Percentiles rank a stretch among this genome's conserved stretches.
Evolutionary conservation across 2,329 filamentous ascomycete genomes (phyloP).

Genomic region (Decorospora gaudefroyi): DNA sequence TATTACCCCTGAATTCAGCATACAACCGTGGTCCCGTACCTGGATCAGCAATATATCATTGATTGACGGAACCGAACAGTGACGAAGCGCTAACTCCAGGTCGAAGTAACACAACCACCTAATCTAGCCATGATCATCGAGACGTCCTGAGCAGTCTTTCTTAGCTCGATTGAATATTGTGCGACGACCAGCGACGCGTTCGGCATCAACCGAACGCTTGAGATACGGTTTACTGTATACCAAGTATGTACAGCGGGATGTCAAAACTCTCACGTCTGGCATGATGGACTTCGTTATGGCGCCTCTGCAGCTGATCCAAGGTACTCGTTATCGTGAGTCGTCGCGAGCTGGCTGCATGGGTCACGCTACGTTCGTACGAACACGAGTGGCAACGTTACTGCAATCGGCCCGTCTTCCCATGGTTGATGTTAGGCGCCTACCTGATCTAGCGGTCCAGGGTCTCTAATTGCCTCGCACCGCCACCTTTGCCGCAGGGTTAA

Average conservation of each 20-base stretch:
- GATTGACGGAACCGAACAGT: slow-evolving; percentile 8
- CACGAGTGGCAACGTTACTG: slow-evolving; percentile 12
- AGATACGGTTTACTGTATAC: slow-evolving; percentile 1
- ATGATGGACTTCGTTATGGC: slow-evolving; percentile 2
- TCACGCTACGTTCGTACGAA: slow-evolving; percentile 16
- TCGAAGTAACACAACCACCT: slow-evolving; percentile 4
- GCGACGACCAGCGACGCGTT: slow-evolving; percentile 1
- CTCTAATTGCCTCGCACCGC: slow-evolving; percentile 9
- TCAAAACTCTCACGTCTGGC: slow-evolving; percentile 3
- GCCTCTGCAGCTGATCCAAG: slow-evolving; percentile 11
- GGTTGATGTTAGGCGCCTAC: slow-evolving; percentile 19
- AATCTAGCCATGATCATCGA: slow-evolving; percentile 7
- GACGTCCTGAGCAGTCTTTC: slow-evolving; percentile 1
- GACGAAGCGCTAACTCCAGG: slow-evolving; percentile 7
- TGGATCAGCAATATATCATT: slow-evolving; percentile 7
- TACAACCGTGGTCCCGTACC: slow-evolving; percentile 6
- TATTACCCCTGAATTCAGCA: slow-evolving; percentile 12
- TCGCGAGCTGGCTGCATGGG: slow-evolving; percentile 11
- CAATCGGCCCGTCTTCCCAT: slow-evolving; percentile 23
- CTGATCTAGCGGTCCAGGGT: slow-evolving; percentile 15
- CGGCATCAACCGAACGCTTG: slow-evolving; percentile 4
- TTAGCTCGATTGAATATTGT: slow-evolving; percentile 9
- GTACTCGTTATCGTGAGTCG: slow-evolving; percentile 3
- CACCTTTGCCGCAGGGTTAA: slow-evolving; percentile 9
- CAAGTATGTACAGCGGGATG: neutral